Percentiles rank a stretch among this genome's conserved stretches.
These are phyloP conservation scores for Ambrosiella xylebori DNA, from an alignment of 2,329 filamentous ascomycete genomes.

Conservation along the genomic window DNA sequence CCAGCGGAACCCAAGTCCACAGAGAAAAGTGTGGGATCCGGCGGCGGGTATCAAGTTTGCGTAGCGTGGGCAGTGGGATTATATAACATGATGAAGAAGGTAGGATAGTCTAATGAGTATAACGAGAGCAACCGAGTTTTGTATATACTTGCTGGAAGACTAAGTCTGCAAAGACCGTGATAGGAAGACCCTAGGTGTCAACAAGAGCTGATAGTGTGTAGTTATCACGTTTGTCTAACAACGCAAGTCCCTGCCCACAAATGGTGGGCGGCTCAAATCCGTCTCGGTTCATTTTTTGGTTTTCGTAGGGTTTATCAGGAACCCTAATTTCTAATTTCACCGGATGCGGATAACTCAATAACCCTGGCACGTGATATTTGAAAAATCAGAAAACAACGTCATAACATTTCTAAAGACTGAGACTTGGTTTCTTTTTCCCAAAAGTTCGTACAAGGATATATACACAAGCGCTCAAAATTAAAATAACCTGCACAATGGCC, in stretches of 20 bases:
- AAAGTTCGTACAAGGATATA: background rate
- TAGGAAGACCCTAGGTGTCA: background rate
- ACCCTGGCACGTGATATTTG: background rate
- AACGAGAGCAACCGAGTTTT: too few relatives aligned
- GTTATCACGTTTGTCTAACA: conserved; percentile 12
- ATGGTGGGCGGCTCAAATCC: conserved; percentile 12
- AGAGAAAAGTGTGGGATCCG: conserved; percentile 10
- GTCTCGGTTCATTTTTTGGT: conserved; percentile 13
- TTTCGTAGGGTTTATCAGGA: background rate
- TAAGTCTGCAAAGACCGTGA: too few relatives aligned
- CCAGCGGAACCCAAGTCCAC: conserved; percentile 15
- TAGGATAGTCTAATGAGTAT: too few relatives aligned
- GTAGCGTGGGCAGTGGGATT: conserved; percentile 13
- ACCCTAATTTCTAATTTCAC: background rate
- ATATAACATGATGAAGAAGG: too few relatives aligned
- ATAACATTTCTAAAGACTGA: too few relatives aligned
- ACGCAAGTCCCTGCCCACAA: conserved; percentile 6
- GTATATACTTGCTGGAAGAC: too few relatives aligned
- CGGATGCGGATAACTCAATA: background rate
- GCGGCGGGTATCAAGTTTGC: conserved; percentile 12
- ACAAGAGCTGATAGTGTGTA: conserved; percentile 9
- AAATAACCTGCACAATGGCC: background rate
- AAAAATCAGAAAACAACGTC: too few relatives aligned
- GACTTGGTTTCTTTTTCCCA: background rate
- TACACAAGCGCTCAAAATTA: background rate